Base-by-base conservation (phyloP, 2,329 filamentous ascomycete genomes). In the Colletotrichum sp. region DNA sequence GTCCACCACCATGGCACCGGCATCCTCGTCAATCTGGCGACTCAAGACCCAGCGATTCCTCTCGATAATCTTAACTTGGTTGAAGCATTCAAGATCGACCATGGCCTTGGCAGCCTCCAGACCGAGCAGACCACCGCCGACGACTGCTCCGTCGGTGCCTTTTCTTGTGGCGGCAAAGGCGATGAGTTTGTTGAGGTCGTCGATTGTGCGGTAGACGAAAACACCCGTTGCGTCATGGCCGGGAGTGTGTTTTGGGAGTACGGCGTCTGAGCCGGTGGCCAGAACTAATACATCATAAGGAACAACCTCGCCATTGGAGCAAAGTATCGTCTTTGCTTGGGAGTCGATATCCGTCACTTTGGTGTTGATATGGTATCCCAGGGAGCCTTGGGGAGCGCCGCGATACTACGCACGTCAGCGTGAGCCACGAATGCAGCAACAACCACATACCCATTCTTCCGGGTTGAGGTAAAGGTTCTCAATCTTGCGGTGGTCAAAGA, bases 31-130 rank as follows among this genome's bases (percentile, higher is more conserved):
- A 2, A 98, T 86, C 81, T 98, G 96, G 71, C 96, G 89, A 70
- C 94, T 95, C 59, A 98, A 84, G 0, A 98, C 93, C 94, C 95
- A 98, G 79, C 90, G 86, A 81, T 96, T 96, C 69, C 95, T 90
- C 84, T 98, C 96, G 68, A 98, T 92, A 11, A 98, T 87, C 79
- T 93, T 94, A 68, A 98, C 94, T 73, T 92, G 91, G 15, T 90
- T 88, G 81, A 94, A 98, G 68, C 92, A 91, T 79, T 94, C 90
- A 11, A 98, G 87, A 81, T 98, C 95, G 87, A 96, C 93, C 95
- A 98, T 96, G 3, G 96, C 96, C 81, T 98, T 97, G 39, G 95
- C 96, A 3, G 96, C 96, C 85, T 98, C 96, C 0, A 98, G 90
- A 1, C 96, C 96, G 0, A 98, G 89, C 29, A 98, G 85, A 1